Percentiles rank a stretch among this genome's conserved stretches.
These are phyloP conservation scores for Fusarium pininemorale DNA, from an alignment of 2,329 filamentous ascomycete species.

Conservation along the genomic window DNA sequence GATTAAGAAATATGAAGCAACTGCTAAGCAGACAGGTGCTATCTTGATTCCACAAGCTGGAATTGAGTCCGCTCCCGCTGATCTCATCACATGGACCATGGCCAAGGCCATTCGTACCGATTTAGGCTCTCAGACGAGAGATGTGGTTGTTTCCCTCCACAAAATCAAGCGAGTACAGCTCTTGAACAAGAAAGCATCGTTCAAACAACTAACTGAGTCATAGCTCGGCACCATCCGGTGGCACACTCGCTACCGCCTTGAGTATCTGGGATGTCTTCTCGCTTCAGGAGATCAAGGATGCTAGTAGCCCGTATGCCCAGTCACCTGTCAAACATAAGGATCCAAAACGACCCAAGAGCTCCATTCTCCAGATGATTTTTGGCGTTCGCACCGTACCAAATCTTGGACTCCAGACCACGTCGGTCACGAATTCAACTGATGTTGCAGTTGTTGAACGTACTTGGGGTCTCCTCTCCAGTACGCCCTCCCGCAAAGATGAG, in stretches of 20 bases:
- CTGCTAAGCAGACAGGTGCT: constrained; percentile 63
- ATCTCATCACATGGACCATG: constrained; percentile 66
- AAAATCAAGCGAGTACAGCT: constrained; percentile 49
- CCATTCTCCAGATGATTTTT: constrained; percentile 57
- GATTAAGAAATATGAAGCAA: constrained; percentile 66
- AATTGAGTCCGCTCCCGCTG: constrained; percentile 69
- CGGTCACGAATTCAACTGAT: constrained; percentile 60
- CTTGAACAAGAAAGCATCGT: neutral
- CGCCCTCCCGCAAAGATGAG: constrained; percentile 54
- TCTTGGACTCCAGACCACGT: constrained; percentile 66
- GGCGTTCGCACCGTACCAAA: constrained; percentile 60
- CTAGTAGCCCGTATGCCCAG: constrained; percentile 62
- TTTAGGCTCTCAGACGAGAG: constrained; percentile 59
- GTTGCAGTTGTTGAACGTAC: constrained; percentile 65
- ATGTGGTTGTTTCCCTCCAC: constrained; percentile 63
- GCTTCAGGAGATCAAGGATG: constrained; percentile 56
- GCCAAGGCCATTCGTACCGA: constrained; percentile 60
- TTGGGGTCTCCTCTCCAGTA: constrained; percentile 67
- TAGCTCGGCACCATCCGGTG: constrained; percentile 64
- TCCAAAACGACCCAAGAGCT: constrained; percentile 36
- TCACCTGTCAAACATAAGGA: constrained; percentile 63
- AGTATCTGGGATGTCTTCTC: constrained; percentile 63
- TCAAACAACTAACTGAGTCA: constrained; percentile 6
- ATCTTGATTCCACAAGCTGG: constrained; percentile 70
- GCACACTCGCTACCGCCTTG: constrained; percentile 74